Evolutionary conservation across 1,139 yeast genomes (phyloP).

Genomic region (Magnusiomyces suaveolens): DNA sequence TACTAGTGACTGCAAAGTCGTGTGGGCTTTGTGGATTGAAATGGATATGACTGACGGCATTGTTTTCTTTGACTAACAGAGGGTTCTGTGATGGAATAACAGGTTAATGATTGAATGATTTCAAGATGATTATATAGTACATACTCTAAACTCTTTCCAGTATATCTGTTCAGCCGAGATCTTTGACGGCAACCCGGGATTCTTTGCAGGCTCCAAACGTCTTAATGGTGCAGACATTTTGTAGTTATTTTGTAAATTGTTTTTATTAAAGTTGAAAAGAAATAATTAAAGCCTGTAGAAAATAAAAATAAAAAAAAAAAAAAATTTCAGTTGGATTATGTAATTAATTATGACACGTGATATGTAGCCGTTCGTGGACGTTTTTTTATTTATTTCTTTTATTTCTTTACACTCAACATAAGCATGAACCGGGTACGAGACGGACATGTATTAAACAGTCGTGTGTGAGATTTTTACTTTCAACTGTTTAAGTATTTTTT

Average conservation of each 20-base stretch:
- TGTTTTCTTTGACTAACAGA: constrained; percentile 85
- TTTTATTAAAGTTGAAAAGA: not conserved
- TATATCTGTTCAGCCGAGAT: constrained; percentile 90
- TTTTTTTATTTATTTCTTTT: no score
- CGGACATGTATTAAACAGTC: no score
- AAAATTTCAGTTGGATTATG: not conserved
- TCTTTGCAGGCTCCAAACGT: constrained; percentile 58
- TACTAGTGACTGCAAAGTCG: constrained; percentile 89
- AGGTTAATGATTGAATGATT: no score
- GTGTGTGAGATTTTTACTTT: no score
- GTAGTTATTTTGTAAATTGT: not conserved
- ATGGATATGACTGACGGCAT: constrained; percentile 76
- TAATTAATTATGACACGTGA: not conserved
- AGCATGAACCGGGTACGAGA: no score
- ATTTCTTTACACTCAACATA: no score
- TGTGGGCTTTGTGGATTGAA: constrained; percentile 82
- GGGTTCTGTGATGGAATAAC: no score
- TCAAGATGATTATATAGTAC: constrained; percentile 7
- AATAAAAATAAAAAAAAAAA: no score
- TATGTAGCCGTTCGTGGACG: no score
- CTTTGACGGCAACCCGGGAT: constrained; percentile 70
- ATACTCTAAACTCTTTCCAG: constrained; percentile 67
- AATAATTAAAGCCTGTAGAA: no score
- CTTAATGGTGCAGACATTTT: constrained; percentile 71
- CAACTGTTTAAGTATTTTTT: no score